Evolutionary conservation across 768 basidiomycete genomes (phyloP).

Genomic region (Infundibulicybe gibba): DNA sequence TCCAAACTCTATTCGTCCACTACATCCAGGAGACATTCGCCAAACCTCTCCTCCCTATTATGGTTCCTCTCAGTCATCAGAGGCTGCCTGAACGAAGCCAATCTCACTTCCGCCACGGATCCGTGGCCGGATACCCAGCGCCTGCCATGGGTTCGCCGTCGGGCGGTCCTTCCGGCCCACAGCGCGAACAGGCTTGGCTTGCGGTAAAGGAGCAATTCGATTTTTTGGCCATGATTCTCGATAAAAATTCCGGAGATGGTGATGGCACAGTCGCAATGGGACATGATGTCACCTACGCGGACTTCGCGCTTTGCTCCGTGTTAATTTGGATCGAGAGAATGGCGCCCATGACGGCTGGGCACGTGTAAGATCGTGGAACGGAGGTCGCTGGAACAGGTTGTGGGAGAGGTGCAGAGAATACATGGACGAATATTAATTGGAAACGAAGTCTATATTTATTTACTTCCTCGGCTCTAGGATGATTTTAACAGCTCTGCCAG

Average conservation of each 20-base stretch:
- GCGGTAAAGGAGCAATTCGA: slow-evolving; percentile 21
- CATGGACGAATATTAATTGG: slow-evolving; percentile 58
- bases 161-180: slow-evolving; percentile 23
- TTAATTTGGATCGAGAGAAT: slow-evolving; percentile 74
- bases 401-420: slow-evolving; percentile 59
- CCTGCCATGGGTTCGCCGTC: slow-evolving; percentile 34
- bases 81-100: slow-evolving; percentile 22
- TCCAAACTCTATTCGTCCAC: slow-evolving; percentile 11
- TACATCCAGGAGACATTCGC: slow-evolving; percentile 9
- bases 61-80: slow-evolving; percentile 19
- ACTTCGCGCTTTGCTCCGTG: slow-evolving; percentile 56
- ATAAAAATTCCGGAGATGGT: slow-evolving; percentile 23
- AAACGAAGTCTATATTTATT: too few species aligned
- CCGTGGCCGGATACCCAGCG: slow-evolving; percentile 16
- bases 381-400: slow-evolving; percentile 61
- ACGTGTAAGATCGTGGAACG: slow-evolving; percentile 65
- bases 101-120: slow-evolving; percentile 33
- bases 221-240: slow-evolving; percentile 22
- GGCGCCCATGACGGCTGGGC: slow-evolving; percentile 75
- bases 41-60: slow-evolving; percentile 13
- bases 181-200: slow-evolving; percentile 30
- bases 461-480: too few species aligned
- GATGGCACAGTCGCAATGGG: slow-evolving; percentile 33
- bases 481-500: too few species aligned
- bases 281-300: slow-evolving; percentile 30